Percentiles rank a stretch among this genome's conserved stretches.
phyloP scores from a whole-genome alignment of 495 filamentous ascomycete species.

The Friedmanniomyces endolithicus region DNA sequence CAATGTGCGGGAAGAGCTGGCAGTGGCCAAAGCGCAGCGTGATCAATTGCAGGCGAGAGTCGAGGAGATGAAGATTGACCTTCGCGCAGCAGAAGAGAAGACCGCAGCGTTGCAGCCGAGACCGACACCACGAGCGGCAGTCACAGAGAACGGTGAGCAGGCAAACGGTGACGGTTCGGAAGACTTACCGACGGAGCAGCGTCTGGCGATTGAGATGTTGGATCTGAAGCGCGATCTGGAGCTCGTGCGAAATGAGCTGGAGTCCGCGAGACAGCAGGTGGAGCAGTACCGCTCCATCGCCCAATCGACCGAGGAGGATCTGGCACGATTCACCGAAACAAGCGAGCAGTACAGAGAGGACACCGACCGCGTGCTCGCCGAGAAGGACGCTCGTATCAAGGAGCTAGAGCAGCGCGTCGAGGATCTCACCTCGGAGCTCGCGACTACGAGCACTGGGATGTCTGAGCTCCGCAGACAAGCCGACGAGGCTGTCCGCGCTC shows the following conservation, averaged over 20 bases:
- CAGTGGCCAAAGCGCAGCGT: conserved; percentile 66
- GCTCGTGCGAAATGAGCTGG: conserved; percentile 58
- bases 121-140: conserved; percentile 44
- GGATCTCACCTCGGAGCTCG: conserved; percentile 68
- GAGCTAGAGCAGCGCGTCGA: conserved; percentile 71
- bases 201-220: conserved; percentile 65
- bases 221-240: conserved; percentile 76
- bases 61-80: conserved; percentile 75
- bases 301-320: conserved; percentile 75
- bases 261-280: conserved; percentile 62
- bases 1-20: conserved; percentile 67
- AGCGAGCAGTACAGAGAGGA: conserved; percentile 79
- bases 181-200: conserved; percentile 62
- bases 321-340: conserved; percentile 63
- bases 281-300: conserved; percentile 86
- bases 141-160: conserved; percentile 18
- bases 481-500: conserved; percentile 54
- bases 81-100: conserved; percentile 78
- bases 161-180: conserved; percentile 27
- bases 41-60: conserved; percentile 80
- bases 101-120: conserved; percentile 63
- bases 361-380: conserved; percentile 56
- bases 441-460: conserved; percentile 65
- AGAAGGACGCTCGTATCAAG: conserved; percentile 62
- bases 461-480: conserved; percentile 64